These are phyloP conservation scores for Aspergillus avenaceus DNA, from an alignment of 495 filamentous ascomycete species.

Conservation along the genomic window DNA sequence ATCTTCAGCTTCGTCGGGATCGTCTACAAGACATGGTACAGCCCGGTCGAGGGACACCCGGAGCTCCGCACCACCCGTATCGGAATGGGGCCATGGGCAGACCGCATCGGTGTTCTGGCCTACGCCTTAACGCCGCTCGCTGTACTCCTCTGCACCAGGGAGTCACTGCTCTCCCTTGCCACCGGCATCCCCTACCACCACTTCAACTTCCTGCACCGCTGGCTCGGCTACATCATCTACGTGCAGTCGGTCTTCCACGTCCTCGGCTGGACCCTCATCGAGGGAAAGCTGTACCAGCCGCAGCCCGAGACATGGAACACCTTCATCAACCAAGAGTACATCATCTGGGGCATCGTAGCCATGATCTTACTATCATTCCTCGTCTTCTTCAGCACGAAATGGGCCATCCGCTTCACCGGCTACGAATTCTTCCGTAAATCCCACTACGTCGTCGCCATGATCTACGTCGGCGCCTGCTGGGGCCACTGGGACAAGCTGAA, in stretches of 20 bases:
- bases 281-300: constrained; percentile 58
- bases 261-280: constrained; percentile 60
- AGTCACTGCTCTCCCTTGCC: constrained; percentile 55
- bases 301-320: constrained; percentile 50
- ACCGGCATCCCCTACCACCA: constrained; percentile 64
- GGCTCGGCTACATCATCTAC: constrained; percentile 61
- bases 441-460: constrained; percentile 59
- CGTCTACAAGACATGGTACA: constrained; percentile 54
- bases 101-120: constrained; percentile 60
- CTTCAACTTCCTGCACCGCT: constrained; percentile 68
- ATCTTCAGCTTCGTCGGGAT: constrained; percentile 62
- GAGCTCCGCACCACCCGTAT: constrained; percentile 52
- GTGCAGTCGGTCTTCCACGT: constrained; percentile 59
- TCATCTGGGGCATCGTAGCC: constrained; percentile 62
- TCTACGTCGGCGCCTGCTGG: constrained; percentile 66
- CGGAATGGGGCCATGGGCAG: constrained; percentile 55
- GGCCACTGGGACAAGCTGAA: constrained; percentile 60
- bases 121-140: constrained; percentile 64
- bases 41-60: constrained; percentile 46
- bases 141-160: constrained; percentile 53
- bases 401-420: constrained; percentile 55
- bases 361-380: constrained; percentile 54
- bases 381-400: constrained; percentile 48
- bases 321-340: constrained; percentile 54
- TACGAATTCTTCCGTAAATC: constrained; percentile 65